A percentile compares a stretch with the other conserved stretches of the same genome.
Conservation (phyloP, 345 rosid genomes). For the Camelina hispida region DNA sequence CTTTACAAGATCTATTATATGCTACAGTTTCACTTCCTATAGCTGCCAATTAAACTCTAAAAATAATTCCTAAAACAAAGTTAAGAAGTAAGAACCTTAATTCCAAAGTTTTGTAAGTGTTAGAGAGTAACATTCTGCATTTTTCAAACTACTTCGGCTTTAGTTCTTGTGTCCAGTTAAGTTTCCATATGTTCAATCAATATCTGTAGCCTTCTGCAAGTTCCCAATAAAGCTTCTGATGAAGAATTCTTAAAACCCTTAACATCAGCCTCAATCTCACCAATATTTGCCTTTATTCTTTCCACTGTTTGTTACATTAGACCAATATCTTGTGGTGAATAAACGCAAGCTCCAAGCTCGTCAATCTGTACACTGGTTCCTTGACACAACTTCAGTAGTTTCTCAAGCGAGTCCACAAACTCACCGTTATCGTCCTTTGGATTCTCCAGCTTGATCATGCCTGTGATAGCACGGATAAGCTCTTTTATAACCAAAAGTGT, state of each 20-base stretch:
- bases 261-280: slow-evolving; percentile 50
- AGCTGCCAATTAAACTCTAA: not conserved
- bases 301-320: slow-evolving; percentile 53
- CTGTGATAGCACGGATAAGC: slow-evolving; percentile 60
- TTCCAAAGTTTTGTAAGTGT: not conserved
- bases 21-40: slow-evolving; percentile 2
- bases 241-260: slow-evolving; percentile 46
- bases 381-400: slow-evolving; percentile 63
- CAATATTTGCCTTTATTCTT: slow-evolving; percentile 44
- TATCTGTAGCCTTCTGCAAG: slow-evolving; percentile 53
- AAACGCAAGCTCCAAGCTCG: slow-evolving; percentile 83
- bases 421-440: slow-evolving; percentile 48
- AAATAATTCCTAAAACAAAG: not conserved
- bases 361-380: slow-evolving; percentile 62
- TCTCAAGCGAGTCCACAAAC: slow-evolving; percentile 71
- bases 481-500: slow-evolving; percentile 62
- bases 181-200: slow-evolving; percentile 46
- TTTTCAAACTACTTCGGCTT: slow-evolving; percentile 47
- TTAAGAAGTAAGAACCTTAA: not conserved
- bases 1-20: slow-evolving; percentile 13
- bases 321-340: slow-evolving; percentile 74
- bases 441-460: slow-evolving; percentile 65
- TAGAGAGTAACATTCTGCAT: slow-evolving; percentile 52
- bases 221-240: slow-evolving; percentile 51
- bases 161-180: slow-evolving; percentile 42